Evolutionary conservation across 495 filamentous ascomycete genomes (phyloP), one percentile per base, ranked within the genome.

Genomic region (Neurospora sp.): DNA sequence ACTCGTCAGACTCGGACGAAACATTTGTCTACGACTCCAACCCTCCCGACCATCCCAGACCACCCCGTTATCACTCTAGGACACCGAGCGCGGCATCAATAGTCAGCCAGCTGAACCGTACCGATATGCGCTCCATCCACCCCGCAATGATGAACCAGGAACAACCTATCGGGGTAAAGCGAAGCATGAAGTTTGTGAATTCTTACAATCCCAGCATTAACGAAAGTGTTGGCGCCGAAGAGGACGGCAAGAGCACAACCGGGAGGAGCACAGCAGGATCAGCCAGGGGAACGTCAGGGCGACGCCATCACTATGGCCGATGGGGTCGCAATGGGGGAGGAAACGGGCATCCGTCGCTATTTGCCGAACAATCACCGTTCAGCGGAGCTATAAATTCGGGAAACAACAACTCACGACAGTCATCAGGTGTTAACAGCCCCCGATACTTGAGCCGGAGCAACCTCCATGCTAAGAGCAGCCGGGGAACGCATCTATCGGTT

Each of bases 1-100:
- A 98, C 81, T 96, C 95, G 9, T 97, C 94, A 18, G 96, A 80
- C 78, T 98, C 96, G 3, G 96, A 98, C 75, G 96, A 98, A 81
- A 98, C 96, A 0, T 99, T 98, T 81, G 95, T 99, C 4, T 99
- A 99, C 83, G 96, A 99, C 82, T 99, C 96, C 11, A 99, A 99
- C 79, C 96, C 96, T 12, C 93, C 93, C 12, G 96, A 98, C 75
- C 88, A 87, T 70, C 91, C 91, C 53, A 89, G 94, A n/a, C 90
- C 92, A 48, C 85, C 88, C 70, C 87, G 94, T 70, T 96, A 95
- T 78, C 95, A 98, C 81, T 98, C 96, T 18, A 89, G 96, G 59
- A 99, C 96, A 12, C 96, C 96, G 4, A 98, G 95, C 81, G 92
- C 93, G 22, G 95, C 96, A 5, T 98, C 96, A 5, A 93, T 96